Evolutionary conservation across 2,329 filamentous ascomycete species (phyloP), one percentile per base, ranked within the genome.

Genomic region (Beauveria asiatica): DNA sequence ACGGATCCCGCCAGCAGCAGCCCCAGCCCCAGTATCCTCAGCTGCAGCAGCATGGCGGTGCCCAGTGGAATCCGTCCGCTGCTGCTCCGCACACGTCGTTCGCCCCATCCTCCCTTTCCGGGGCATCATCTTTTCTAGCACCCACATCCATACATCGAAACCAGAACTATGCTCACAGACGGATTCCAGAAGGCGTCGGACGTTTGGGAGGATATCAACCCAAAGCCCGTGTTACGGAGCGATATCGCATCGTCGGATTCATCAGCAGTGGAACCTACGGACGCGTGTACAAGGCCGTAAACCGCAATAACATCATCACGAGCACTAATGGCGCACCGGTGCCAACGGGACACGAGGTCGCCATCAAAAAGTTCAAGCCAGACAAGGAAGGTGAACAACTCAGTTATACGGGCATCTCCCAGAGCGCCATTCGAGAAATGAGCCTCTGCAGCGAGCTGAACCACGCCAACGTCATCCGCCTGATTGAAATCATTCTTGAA

Each of bases 341-440:
- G 50, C 65, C 68, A 84, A 86, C 67, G 78, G 86, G 72, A 76
- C 84, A 56, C 64, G 91, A 96, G 70, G 97, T 96, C 70, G 94
- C 94, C 67, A 99, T 99, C 79, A 99, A 99, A 73, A 99, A 99
- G 83, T 96, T 97, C 83, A 97, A 97, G 78, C 92, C 92, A 8
- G 94, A 99, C 75, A 99, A 97, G 77, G 94, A 99, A 75, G 94
- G 94, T 61, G 94, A 99, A 73, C 84, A 89, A 68, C 79, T 97
- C 51, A 89, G 95, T 68, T 99, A 99, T 74, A 97, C 94, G 0
- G 94, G 94, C 63, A 96, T 99, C 65, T 97, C 94, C 0, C 94
- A 99, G 73, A 97, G 92, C 16, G 94, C 94, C 5, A 90, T 97
- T 65, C 90, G 94, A 57, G 94, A 99, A 74, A 99, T 99, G 92